Base-by-base conservation (phyloP, 2,329 filamentous ascomycete genomes). In the Ascochyta pisi region DNA sequence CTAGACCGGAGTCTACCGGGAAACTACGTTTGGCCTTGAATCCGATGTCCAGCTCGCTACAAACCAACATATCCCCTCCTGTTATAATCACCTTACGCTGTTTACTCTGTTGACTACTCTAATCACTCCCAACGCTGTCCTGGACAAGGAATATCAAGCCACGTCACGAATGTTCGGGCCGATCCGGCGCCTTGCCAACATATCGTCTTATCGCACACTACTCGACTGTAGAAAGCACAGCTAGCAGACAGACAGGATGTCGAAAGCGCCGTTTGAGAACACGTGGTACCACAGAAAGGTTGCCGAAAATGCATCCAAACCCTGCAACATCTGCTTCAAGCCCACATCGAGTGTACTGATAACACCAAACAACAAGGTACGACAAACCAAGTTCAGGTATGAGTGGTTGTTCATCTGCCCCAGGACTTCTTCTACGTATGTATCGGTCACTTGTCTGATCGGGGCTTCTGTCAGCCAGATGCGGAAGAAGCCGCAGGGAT, bases 381-480 rank as follows among this genome's bases (percentile, higher is more conserved):
- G 44, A 33, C 48, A 50, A 16, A 12, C 15, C 26, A 31, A 5
- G n/a, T 35, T 29, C 9, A 29, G 19, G 19, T 16, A 24, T 33
- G 3, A 24, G 6, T 4, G 19, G 24, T 23, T 49, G 8, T 42
- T 60, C 40, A 59, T 37, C 37, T 26, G 54, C 52, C 27, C 16
- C 61, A 88, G 86, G 92, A 96, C 73, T 96, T 92, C 77, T 98
- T 99, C 79, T 97, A 96, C 73, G 85, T 96, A 40, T 99, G 95
- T 67, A 83, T 87, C 6, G 81, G 84, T 29, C 95, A 99, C 76
- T 80, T 98, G 8, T 91, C 89, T 68, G 95, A 98, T 70, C 82
- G 81, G 29, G 86, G 89, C 37, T 98, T 97, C 74, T 94, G 90
- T 70, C 82, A 82, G 23, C 81, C 86, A 3, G 88, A 91, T 57